phyloP scores from a whole-genome alignment of 495 filamentous ascomycete species.

The Entonaema liquescens region DNA sequence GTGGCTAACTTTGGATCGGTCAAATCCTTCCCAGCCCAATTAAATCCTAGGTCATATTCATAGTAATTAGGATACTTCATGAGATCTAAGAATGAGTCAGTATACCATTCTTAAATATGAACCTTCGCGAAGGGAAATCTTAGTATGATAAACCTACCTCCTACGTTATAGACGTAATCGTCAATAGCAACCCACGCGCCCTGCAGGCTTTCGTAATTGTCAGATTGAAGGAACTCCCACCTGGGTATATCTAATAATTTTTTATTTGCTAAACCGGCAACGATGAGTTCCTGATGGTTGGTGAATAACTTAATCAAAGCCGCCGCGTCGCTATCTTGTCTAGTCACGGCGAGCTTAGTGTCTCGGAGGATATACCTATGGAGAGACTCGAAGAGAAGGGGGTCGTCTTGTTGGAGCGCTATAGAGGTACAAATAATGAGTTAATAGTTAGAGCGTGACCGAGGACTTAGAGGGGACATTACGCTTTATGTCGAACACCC shows the following conservation, averaged over 20 bases:
- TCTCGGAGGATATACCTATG: neutral
- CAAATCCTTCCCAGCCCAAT: constrained; percentile 8
- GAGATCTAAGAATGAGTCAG: constrained; percentile 10
- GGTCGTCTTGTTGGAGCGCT: constrained; percentile 8
- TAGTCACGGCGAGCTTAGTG: neutral
- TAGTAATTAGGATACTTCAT: constrained; percentile 13
- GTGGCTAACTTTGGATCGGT: neutral
- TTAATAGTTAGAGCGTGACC: neutral
- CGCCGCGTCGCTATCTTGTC: neutral
- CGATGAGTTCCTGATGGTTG: neutral
- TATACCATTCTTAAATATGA: neutral
- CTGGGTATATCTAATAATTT: neutral
- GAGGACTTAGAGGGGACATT: neutral
- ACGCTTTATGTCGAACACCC: constrained; percentile 27
- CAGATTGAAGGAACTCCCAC: constrained; percentile 1
- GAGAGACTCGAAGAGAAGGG: neutral
- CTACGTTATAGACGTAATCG: constrained; percentile 9
- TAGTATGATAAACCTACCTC: neutral
- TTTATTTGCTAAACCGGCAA: constrained; percentile 1
- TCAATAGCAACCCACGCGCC: neutral
- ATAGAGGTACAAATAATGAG: neutral
- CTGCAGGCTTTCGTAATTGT: neutral
- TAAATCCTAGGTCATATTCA: neutral
- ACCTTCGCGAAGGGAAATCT: neutral
- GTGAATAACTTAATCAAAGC: constrained; percentile 3